These are phyloP conservation scores for Cutaneotrichosporon sp. DNA, from an alignment of 1,284 basidiomycete genomes.

Conservation along the genomic window DNA sequence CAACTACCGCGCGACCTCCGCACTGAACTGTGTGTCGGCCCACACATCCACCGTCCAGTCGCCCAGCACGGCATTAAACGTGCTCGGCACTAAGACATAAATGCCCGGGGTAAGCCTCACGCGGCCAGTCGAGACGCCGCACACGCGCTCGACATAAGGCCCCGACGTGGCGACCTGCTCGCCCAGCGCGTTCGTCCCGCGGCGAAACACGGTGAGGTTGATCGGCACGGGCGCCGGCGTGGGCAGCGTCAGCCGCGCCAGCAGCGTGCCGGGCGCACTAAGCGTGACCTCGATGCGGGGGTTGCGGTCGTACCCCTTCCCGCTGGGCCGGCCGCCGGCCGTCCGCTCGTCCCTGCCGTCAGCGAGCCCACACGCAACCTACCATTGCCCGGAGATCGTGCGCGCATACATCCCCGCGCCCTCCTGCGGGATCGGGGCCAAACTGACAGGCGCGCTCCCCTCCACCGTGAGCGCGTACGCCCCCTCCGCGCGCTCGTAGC, in stretches of 20 bases:
- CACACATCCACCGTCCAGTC: constrained; percentile 66
- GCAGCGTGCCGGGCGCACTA: constrained; percentile 60
- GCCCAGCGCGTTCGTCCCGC: constrained; percentile 46
- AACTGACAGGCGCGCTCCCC: constrained; percentile 58
- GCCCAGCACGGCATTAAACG: constrained; percentile 63
- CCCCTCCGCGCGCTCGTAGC: constrained; percentile 75
- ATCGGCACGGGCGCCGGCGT: constrained; percentile 35
- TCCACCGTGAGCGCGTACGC: constrained; percentile 66
- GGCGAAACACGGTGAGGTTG: constrained; percentile 52
- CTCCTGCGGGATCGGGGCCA: constrained; percentile 63
- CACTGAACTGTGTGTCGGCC: constrained; percentile 48
- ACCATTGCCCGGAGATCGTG: constrained; percentile 69
- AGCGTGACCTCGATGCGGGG: constrained; percentile 68
- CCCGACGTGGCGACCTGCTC: constrained; percentile 68
- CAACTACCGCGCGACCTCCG: constrained; percentile 15
- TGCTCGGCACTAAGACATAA: constrained; percentile 73
- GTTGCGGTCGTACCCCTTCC: constrained; percentile 65
- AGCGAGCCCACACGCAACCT: constrained; percentile 33
- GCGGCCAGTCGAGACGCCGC: constrained; percentile 67
- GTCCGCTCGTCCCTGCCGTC: constrained; percentile 58
- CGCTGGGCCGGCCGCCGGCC: constrained; percentile 68
- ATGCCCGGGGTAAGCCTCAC: constrained; percentile 61
- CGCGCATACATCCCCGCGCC: constrained; percentile 88
- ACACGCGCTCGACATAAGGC: constrained; percentile 69
- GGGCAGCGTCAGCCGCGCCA: constrained; percentile 49